Evolutionary conservation across 2,329 filamentous ascomycete species (phyloP), one percentile per base, ranked within the genome.

Genomic region (Coleophoma cylindrospora): DNA sequence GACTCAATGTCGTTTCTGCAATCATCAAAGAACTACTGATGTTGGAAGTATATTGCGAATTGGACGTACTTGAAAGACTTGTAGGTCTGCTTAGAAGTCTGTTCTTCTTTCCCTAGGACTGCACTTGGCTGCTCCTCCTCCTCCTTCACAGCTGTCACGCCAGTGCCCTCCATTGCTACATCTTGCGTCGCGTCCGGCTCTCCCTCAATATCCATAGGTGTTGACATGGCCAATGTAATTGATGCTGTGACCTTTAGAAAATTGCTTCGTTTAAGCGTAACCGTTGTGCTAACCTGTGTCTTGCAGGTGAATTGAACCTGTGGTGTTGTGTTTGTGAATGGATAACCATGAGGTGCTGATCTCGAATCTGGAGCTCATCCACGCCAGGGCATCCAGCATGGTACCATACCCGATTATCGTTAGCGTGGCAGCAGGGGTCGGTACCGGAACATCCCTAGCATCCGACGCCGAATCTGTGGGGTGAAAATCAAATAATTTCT

Each of bases 51-150:
- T 27, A 27, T 27, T 27, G 4, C 27, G 27, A 17, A 32, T 14
- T n/a, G 34, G 21, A 57, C 62, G 45, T 61, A 69, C 67, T 66
- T 69, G 56, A 62, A 69, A 36, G 67, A 69, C 52, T 65, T 67
- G 53, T 69, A 69, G 10, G 61, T 63, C 14, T 22, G 41, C 32
- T 44, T 44, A 27, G 11, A 10, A 34, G 19, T 22, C 56, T 54
- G 49, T 64, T 66, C 19, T 51, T 45, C 43, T 60, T 59, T 43
- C 55, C 56, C 48, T 50, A 48, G 40, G 61, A 56, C 21, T 55
- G 49, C 22, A 50, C 52, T 15, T 44, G 15, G 22, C 45, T 27
- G 43, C 44, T 49, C 48, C 15, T 52, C 49, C 11, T 50, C 53
- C 37, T 51, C 44, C 45, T 50, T 45, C 50, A 57, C 51, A 34